These are phyloP conservation scores for Verbascum thapsus DNA, from an alignment of 257 asterid genomes.

Conservation along the genomic window DNA sequence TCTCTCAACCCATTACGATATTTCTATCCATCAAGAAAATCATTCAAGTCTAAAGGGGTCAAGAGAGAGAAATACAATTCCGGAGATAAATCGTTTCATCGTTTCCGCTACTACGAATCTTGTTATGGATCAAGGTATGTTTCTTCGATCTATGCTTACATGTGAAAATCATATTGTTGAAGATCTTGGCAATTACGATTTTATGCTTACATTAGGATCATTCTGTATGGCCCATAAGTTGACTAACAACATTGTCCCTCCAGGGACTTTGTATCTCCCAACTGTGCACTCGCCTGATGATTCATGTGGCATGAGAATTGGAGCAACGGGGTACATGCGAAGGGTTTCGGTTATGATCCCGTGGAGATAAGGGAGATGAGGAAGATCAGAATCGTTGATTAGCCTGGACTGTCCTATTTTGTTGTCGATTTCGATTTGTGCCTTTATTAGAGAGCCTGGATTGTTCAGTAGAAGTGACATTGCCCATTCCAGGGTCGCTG, in stretches of 20 bases:
- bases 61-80: too few species aligned
- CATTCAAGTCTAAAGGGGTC: too few species aligned
- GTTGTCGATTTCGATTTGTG: slow-evolving; percentile 52
- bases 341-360: slow-evolving; percentile 61
- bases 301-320: slow-evolving; percentile 64
- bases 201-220: slow-evolving; percentile 56
- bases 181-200: too few species aligned
- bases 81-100: too few species aligned
- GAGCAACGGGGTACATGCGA: slow-evolving; percentile 58
- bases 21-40: too few species aligned
- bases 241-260: slow-evolving; percentile 53
- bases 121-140: too few species aligned
- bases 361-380: slow-evolving; percentile 50
- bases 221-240: slow-evolving; percentile 70
- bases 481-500: slow-evolving; percentile 67
- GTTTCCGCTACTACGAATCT: too few species aligned
- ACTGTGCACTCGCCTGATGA: slow-evolving; percentile 59
- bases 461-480: slow-evolving; percentile 57
- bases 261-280: slow-evolving; percentile 52
- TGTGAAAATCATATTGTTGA: too few species aligned
- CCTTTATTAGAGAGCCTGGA: slow-evolving; percentile 46
- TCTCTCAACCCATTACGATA: too few species aligned
- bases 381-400: slow-evolving; percentile 53
- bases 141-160: too few species aligned
- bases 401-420: slow-evolving; percentile 41